A percentile compares a stretch with the other conserved stretches of the same genome.
phyloP scores from a whole-genome alignment of 2,329 filamentous ascomycete genomes.

The Xylariaceae sp. region DNA sequence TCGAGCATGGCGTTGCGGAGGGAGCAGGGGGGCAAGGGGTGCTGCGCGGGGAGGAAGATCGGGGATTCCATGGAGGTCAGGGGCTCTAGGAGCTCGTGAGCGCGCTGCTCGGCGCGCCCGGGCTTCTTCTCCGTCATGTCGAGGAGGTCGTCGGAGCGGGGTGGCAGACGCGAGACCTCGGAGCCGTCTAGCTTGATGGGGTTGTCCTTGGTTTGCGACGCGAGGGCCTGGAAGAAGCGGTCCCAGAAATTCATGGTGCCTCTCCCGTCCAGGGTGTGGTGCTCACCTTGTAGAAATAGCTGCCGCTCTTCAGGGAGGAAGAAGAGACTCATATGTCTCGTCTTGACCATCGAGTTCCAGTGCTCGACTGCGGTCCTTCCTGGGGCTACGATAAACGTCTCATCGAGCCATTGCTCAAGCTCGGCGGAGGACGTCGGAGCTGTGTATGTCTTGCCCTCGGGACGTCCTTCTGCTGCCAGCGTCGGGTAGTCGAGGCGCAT shows the following conservation, averaged over 20 bases:
- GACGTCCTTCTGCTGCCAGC: conserved; percentile 7
- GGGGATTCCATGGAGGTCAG: conserved; percentile 4
- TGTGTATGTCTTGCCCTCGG: conserved; percentile 7
- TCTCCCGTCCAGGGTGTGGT: conserved; percentile 8
- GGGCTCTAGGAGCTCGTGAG: conserved; percentile 6
- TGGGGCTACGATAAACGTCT: conserved; percentile 6
- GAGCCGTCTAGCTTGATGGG: conserved; percentile 2
- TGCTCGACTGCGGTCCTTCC: conserved; percentile 4
- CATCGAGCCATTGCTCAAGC: conserved; percentile 6
- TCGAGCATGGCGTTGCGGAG: conserved; percentile 4
- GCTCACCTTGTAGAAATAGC: conserved; percentile 8
- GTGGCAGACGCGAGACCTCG: conserved; percentile 5
- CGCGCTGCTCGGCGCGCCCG: conserved; percentile 8
- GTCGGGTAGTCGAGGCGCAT: conserved; percentile 7
- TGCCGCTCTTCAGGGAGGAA: conserved; percentile 6
- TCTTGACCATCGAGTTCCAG: conserved; percentile 8
- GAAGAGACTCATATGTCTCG: conserved; percentile 7
- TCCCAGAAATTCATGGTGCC: conserved; percentile 11
- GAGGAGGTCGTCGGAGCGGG: conserved; percentile 9
- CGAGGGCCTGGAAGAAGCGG: conserved; percentile 7
- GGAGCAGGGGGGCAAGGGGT: conserved; percentile 4
- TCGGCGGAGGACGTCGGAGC: conserved; percentile 6
- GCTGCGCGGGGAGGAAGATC: conserved; percentile 3
- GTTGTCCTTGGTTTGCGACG: not conserved
- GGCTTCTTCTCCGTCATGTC: conserved; percentile 5